Evolutionary conservation across 139 green algal genomes (phyloP).

Genomic region (Microglena sp.): DNA sequence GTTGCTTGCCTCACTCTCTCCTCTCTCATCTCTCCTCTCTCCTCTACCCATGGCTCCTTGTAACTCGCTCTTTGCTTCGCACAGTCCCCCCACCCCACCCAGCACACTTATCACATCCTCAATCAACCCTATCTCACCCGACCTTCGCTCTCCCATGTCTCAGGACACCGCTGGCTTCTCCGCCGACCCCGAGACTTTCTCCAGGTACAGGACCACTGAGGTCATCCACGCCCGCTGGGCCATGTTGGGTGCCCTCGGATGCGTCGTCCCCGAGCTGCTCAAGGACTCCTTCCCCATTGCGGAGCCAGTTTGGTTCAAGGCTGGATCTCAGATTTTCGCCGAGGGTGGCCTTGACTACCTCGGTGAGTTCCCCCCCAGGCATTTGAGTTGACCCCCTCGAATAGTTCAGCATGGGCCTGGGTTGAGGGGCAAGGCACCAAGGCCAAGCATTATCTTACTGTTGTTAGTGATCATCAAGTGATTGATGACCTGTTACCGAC

Average conservation of each 20-base stretch:
- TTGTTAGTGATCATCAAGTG: no score
- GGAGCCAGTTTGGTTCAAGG: constrained; percentile 72
- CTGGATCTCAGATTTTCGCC: constrained; percentile 57
- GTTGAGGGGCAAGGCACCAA: no score
- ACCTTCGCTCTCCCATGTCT: no score
- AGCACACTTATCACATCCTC: no score
- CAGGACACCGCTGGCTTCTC: constrained; percentile 9
- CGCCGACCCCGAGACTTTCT: constrained; percentile 21
- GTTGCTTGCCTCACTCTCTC: no score
- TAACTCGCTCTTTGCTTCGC: no score
- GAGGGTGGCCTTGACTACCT: constrained; percentile 71
- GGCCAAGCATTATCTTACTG: no score
- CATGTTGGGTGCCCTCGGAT: constrained; percentile 85
- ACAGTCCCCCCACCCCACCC: no score
- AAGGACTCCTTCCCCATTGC: constrained; percentile 32
- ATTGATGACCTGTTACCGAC: no score
- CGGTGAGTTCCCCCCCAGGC: constrained; percentile 34
- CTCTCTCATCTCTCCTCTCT: no score
- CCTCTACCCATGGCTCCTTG: no score
- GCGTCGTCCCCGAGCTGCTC: constrained; percentile 39
- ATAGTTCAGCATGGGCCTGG: not conserved
- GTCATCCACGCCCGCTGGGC: constrained; percentile 96
- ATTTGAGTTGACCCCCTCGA: constrained; percentile 55
- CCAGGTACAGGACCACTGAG: constrained; percentile 85
- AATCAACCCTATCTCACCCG: no score